A percentile compares a stretch with the other conserved stretches of the same genome.
Conservation (phyloP, 2,329 filamentous ascomycete genomes). For the Alternaria angustiovoidea region DNA sequence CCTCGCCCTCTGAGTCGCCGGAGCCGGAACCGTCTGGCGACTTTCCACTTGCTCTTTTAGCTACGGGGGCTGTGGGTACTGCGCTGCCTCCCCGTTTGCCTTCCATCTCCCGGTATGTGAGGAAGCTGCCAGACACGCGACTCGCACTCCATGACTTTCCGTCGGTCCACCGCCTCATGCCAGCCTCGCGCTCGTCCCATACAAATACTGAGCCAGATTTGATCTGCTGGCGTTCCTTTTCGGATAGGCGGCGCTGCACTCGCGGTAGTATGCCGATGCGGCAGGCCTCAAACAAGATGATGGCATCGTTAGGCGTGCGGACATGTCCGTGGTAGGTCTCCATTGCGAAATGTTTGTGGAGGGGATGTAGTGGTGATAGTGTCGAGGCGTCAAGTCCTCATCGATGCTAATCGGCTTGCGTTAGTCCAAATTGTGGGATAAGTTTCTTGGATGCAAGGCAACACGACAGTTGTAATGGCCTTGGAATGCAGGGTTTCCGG, state of each 20-base stretch:
- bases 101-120: conserved; percentile 99
- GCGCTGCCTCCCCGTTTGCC: conserved; percentile 87
- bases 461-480: background rate
- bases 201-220: conserved; percentile 97
- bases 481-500: conserved; percentile 11
- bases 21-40: conserved; percentile 82
- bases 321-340: conserved; percentile 97
- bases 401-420: conserved; percentile 18
- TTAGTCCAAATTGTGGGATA: conserved; percentile 15
- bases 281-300: conserved; percentile 98
- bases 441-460: background rate
- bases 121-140: conserved; percentile 93
- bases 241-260: conserved; percentile 90
- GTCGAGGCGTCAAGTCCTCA: conserved; percentile 13
- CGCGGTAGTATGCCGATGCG: conserved; percentile 86
- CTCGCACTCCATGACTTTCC: conserved; percentile 99
- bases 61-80: conserved; percentile 56
- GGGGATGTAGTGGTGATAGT: background rate
- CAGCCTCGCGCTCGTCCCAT: conserved; percentile 98
- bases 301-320: conserved; percentile 93
- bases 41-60: conserved; percentile 64
- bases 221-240: conserved; percentile 96
- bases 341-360: conserved; percentile 62
- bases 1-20: conserved; percentile 83
- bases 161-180: conserved; percentile 98